These are phyloP conservation scores for Nyssa sinensis DNA, from an alignment of 148 eudicot species.

Conservation along the genomic window DNA sequence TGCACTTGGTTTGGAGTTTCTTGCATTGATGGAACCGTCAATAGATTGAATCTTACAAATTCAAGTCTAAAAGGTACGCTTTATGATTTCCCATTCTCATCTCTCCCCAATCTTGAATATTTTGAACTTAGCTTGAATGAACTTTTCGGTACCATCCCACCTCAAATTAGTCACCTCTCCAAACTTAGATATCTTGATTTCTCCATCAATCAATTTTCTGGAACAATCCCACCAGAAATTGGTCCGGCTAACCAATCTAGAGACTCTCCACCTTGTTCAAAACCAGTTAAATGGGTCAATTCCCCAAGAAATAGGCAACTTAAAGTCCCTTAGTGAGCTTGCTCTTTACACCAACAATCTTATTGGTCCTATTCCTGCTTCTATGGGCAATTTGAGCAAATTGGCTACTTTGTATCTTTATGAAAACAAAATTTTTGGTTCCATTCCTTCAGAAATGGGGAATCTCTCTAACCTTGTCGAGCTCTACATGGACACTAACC, in stretches of 20 bases:
- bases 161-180: not conserved
- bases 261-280: not conserved
- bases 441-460: slow-evolving; percentile 1
- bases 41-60: slow-evolving; percentile 4
- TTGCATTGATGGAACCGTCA: not conserved
- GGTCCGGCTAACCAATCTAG: not conserved
- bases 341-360: not conserved
- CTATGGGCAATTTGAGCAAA: not conserved
- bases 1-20: slow-evolving; percentile 6
- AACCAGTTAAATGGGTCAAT: slow-evolving; percentile 9
- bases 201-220: not conserved
- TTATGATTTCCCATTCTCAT: not conserved
- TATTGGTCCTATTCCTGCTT: not conserved
- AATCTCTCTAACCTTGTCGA: not conserved
- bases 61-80: not conserved
- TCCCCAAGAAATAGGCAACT: slow-evolving; percentile 10
- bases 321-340: not conserved
- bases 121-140: not conserved
- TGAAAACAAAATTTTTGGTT: not conserved
- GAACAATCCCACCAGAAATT: slow-evolving; percentile 6
- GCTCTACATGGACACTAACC: slow-evolving; percentile 11
- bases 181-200: slow-evolving; percentile 11
- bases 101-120: not conserved
- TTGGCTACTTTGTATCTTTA: not conserved
- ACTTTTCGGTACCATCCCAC: slow-evolving; percentile 4